phyloP scores from a whole-genome alignment of 75 land plant species.

The Chamaecyparis obtusa region DNA sequence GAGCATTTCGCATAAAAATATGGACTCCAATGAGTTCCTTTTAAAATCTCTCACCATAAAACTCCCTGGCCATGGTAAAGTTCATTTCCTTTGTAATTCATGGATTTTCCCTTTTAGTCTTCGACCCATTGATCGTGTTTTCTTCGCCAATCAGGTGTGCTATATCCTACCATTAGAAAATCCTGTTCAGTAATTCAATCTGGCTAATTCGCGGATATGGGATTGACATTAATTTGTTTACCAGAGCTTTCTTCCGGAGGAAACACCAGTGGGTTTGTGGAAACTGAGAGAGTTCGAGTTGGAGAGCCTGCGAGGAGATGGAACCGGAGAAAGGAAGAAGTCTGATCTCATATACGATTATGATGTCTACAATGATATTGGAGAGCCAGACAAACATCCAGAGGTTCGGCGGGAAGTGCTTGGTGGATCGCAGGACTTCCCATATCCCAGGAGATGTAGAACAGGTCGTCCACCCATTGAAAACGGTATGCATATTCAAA shows the following conservation, averaged over 20 bases:
- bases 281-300: conserved; percentile 29
- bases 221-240: neutral
- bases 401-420: too few relatives aligned
- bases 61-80: conserved; percentile 21
- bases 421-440: conserved; percentile 15
- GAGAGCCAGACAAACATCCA: too few relatives aligned
- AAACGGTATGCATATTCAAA: neutral
- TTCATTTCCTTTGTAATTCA: conserved; percentile 17
- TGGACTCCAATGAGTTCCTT: conserved; percentile 28
- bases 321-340: conserved; percentile 46
- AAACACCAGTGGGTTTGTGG: conserved; percentile 40
- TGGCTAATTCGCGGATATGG: neutral
- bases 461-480: conserved; percentile 43
- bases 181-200: neutral
- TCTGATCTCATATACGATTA: conserved; percentile 46
- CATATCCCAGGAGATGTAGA: conserved; percentile 69
- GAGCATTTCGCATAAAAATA: conserved; percentile 26
- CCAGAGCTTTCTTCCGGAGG: conserved; percentile 53
- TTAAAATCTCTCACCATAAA: neutral
- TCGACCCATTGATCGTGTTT: conserved; percentile 55
- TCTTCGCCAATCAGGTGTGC: conserved; percentile 34
- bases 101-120: conserved; percentile 61
- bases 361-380: too few relatives aligned
- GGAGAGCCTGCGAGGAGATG: conserved; percentile 44
- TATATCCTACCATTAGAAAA: neutral